A percentile compares a stretch with the other conserved stretches of the same genome.
Evolutionary conservation across 176 grass and related monocot species (phyloP).

Genomic region (bread wheat (Triticum aestivum)): DNA sequence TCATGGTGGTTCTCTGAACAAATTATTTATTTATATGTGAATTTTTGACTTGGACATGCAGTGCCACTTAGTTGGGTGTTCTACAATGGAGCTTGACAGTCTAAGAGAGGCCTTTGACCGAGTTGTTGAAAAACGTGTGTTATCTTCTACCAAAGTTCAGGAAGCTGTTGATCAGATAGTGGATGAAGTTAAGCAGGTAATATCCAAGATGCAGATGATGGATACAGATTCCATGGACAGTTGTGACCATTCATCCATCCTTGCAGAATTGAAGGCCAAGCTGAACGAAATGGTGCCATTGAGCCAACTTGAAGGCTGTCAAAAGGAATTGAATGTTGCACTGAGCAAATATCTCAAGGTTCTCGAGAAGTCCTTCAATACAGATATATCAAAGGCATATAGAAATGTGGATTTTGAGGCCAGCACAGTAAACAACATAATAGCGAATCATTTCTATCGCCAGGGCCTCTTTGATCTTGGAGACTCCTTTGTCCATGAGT

Average conservation of each 20-base stretch:
- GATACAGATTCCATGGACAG: conserved; percentile 38
- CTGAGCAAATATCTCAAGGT: conserved; percentile 71
- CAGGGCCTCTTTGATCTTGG: conserved; percentile 84
- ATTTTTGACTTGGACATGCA: conserved; percentile 9
- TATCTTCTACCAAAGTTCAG: conserved; percentile 49
- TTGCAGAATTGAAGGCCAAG: conserved; percentile 59
- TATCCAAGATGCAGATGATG: conserved; percentile 57
- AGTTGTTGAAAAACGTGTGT: conserved; percentile 62
- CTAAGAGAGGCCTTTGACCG: conserved; percentile 76
- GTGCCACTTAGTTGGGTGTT: conserved; percentile 24
- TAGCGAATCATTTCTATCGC: conserved; percentile 76
- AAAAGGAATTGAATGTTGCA: conserved; percentile 73
- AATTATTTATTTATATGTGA: background rate
- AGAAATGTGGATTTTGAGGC: conserved; percentile 74
- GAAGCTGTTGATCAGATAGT: conserved; percentile 62
- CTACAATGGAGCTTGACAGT: conserved; percentile 70
- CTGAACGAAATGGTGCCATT: conserved; percentile 53
- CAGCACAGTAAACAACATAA: conserved; percentile 63
- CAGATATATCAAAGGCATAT: conserved; percentile 89
- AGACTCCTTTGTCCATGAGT: conserved; percentile 59
- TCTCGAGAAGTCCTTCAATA: conserved; percentile 70
- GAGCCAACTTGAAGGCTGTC: conserved; percentile 65
- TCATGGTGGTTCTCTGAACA: background rate
- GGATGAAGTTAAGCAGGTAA: conserved; percentile 59
- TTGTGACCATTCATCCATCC: conserved; percentile 47